Base-by-base conservation (phyloP, 2,329 filamentous ascomycete species). In the Aspergillus floridensis region DNA sequence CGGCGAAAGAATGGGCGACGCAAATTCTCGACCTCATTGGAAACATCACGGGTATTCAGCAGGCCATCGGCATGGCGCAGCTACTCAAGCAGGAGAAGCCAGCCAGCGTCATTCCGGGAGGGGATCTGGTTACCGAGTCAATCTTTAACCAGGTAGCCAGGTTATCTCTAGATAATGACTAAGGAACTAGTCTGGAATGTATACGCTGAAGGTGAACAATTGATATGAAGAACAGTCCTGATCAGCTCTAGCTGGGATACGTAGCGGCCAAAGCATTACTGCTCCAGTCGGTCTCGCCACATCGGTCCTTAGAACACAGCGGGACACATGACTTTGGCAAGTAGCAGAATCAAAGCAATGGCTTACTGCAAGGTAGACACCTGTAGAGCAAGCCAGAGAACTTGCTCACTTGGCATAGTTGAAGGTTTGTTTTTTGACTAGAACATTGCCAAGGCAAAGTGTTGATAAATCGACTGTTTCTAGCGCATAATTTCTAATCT, bases 11-110 rank as follows among this genome's bases (percentile, higher is more conserved):
- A 8, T 60, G 58, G 58, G 35, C 51, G 12, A 29, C 16, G n/a
- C 49, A 57, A 11, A 47, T 56, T 21, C 58, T 60, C n/a, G 49
- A 60, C 46, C 64, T 38, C 5, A 35, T 56, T 6, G 54, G 49
- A 11, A n/a, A 16, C 10, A 38, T 56, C 21, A 49, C 38, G 12
- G 22, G 49, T 21, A 35, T 56, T 8, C 19, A 49, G 4, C 22
- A n/a, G 24, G 38, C 16, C 31, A 56, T 6, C 47, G 49, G 8
- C 29, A 44, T 4, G 5, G 49, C 8, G 26, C 11, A 16, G 48
- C 49, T 22, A 5, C 22, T 57, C 31, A 57, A 46, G 16, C 24
- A 24, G 21, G 47, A 35, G 4, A 24, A 46, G 1, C 55, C 47
- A 16, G 21, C 49, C 5, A 2, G 7, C 11, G 47, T 47, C 11